Evolutionary conservation across 768 basidiomycete species (phyloP), one percentile per base, ranked within the genome.

Genomic region (Rubroboletus satanas): DNA sequence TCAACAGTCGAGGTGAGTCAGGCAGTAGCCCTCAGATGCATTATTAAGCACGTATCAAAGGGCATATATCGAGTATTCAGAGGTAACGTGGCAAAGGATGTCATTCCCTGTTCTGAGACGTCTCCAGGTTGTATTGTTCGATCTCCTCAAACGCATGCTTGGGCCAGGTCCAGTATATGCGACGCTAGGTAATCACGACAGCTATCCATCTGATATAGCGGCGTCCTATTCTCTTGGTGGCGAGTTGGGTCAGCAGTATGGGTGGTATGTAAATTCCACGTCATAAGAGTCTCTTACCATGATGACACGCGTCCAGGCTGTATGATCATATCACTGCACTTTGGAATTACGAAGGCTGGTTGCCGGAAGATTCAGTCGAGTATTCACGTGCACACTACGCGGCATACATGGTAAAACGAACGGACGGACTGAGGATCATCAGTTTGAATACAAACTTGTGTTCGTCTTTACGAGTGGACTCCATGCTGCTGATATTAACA

Each of bases 381-480:
- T 71, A 78, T 36, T 89, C 88, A 0, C 79, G 78, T 39, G 73
- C 83, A 0, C 88, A 90, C 67, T 90, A 90, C 61, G 77, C 83
- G 8, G 89, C 77, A 11, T 91, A 87, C 66, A 86, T 83, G 75
- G 86, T 88, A 28, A 77, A 77, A 58, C 79, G 87, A 23, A 58
- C 64, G 15, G 85, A 88, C 50, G 88, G 87, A 7, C 72, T 91
- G 14, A 77, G 87, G 36, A 70, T 90, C 32, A 87, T 91, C 52
- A 83, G 86, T 35, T 68, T 91, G 53, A 89, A 91, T 66, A 90
- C 88, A 17, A 84, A 90, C 65, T 62, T 90, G 50, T 91, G 88
- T 87, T 67, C 51, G 84, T 74, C 32, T 38, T 43, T 51, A 45
- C 31, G 39, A 48, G 42, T 32, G 17, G 12, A 14, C 4, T 55